Conservation (phyloP, 2,329 filamentous ascomycete genomes). For the Penicillium corylophilum region DNA sequence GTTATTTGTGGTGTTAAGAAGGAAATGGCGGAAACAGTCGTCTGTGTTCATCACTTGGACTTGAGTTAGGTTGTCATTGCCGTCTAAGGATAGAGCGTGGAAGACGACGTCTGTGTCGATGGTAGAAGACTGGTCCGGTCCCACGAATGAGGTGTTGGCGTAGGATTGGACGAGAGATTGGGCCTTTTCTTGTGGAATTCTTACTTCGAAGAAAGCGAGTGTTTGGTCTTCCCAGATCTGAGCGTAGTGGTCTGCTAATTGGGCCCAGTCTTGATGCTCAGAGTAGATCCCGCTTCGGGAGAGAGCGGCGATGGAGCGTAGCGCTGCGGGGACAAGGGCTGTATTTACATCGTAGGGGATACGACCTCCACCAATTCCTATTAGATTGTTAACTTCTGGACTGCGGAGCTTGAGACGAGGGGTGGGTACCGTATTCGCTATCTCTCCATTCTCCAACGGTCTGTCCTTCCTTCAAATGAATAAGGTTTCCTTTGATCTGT, state of each 20-base stretch:
- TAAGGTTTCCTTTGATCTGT: constrained; percentile 55
- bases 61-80: constrained; percentile 48
- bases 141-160: constrained; percentile 45
- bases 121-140: constrained; percentile 44
- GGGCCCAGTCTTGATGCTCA: constrained; percentile 49
- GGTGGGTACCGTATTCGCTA: constrained; percentile 50
- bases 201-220: constrained; percentile 56
- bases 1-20: constrained; percentile 61
- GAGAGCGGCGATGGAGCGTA: constrained; percentile 58
- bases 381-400: neutral
- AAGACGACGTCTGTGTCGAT: constrained; percentile 51
- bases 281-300: constrained; percentile 53
- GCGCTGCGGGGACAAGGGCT: constrained; percentile 60
- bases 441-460: constrained; percentile 65
- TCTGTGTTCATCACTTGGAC: constrained; percentile 64
- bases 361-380: constrained; percentile 56
- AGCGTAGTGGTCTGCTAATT: constrained; percentile 51
- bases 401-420: too few species aligned
- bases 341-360: constrained; percentile 68
- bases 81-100: constrained; percentile 59
- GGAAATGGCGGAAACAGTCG: constrained; percentile 62
- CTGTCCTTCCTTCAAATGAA: constrained; percentile 56
- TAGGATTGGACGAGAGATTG: constrained; percentile 51
- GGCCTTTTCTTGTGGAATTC: constrained; percentile 48
- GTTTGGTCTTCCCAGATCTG: constrained; percentile 63